Evolutionary conservation across 2,329 filamentous ascomycete genomes (phyloP), one percentile per base, ranked within the genome.

Genomic region (Coniochaeta ligniaria): DNA sequence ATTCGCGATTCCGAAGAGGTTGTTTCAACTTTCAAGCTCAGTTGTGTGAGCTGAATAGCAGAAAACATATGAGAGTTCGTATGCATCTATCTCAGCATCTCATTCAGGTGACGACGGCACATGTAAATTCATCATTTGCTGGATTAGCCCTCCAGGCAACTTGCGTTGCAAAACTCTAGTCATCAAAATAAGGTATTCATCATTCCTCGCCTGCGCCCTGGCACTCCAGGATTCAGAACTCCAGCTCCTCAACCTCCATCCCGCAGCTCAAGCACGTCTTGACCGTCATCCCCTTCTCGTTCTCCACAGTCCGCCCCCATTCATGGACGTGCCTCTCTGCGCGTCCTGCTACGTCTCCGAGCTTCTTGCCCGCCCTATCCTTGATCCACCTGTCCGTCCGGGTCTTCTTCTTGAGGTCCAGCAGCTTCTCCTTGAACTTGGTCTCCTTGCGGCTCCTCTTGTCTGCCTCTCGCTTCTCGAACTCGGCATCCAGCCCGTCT

Each of bases 401-500:
- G 14, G 95, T 99, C 72, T 93, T 88, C 75, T 94, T 93, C 80
- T 98, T 99, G 64, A 99, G 72, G 59, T 98, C 93, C 6, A 90
- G 81, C 36, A 99, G 78, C 77, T 96, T 96, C 61, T 86, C 87
- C 70, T 91, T 92, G 75, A 98, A 98, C 73, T 96, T 96, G 68
- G 87, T 87, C 72, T 97, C 93, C 70, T 96, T 96, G 59, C 92
- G 81, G 56, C 82, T 83, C 76, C 96, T 96, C 75, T 92, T 92
- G 60, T 95, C 89, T 2, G 78, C 76, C 70, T 92, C 88, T 20
- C 94, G 83, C 63, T 84, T 84, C 73, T 90, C 91, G 68, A 95
- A 98, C 75, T 98, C 94, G 6, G 84, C 91, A 71, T 98, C 95
- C 5, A 98, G 77, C 0, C 88, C 90, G 70, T 95, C 92, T 0